Conservation (phyloP, 2,329 filamentous ascomycete species). For the Colletotrichum chlorophyti region DNA sequence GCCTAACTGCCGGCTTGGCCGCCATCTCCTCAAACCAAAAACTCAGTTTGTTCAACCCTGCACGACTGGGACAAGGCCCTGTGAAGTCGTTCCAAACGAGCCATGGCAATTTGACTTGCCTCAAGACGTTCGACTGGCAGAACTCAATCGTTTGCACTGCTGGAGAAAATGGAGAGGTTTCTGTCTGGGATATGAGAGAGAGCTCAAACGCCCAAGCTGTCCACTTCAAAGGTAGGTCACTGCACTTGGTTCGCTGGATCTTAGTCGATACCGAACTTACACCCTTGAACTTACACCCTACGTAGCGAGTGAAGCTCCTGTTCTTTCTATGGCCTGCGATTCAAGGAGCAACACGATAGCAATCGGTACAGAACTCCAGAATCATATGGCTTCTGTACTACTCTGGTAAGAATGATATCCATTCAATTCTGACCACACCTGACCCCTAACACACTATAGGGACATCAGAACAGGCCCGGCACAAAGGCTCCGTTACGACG, state of each 20-base stretch:
- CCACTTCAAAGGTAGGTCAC: slow-evolving; percentile 52
- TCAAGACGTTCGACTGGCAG: slow-evolving; percentile 60
- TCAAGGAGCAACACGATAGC: slow-evolving; percentile 65
- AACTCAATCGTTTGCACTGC: slow-evolving; percentile 69
- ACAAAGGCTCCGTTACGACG: slow-evolving; percentile 62
- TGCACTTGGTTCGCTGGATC: not conserved
- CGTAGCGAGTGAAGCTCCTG: slow-evolving; percentile 53
- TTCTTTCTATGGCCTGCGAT: slow-evolving; percentile 72
- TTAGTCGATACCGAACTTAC: not conserved
- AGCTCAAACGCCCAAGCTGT: slow-evolving; percentile 46
- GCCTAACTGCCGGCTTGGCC: slow-evolving; percentile 59
- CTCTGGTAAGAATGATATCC: slow-evolving; percentile 62
- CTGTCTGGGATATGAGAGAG: slow-evolving; percentile 69
- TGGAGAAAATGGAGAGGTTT: slow-evolving; percentile 73
- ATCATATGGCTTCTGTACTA: slow-evolving; percentile 66
- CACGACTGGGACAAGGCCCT: slow-evolving; percentile 59
- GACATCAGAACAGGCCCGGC: slow-evolving; percentile 59
- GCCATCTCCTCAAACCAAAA: slow-evolving; percentile 74
- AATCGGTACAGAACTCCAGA: slow-evolving; percentile 75
- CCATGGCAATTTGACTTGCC: slow-evolving; percentile 69
- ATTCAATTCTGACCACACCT: slow-evolving; percentile 1
- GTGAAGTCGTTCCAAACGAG: slow-evolving; percentile 54
- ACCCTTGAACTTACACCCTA: slow-evolving; percentile 31
- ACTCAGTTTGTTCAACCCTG: slow-evolving; percentile 70
- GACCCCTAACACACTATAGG: slow-evolving; percentile 46